Evolutionary conservation across 768 basidiomycete genomes (phyloP), one percentile per base, ranked within the genome.

Genomic region (Infundibulicybe gibba): DNA sequence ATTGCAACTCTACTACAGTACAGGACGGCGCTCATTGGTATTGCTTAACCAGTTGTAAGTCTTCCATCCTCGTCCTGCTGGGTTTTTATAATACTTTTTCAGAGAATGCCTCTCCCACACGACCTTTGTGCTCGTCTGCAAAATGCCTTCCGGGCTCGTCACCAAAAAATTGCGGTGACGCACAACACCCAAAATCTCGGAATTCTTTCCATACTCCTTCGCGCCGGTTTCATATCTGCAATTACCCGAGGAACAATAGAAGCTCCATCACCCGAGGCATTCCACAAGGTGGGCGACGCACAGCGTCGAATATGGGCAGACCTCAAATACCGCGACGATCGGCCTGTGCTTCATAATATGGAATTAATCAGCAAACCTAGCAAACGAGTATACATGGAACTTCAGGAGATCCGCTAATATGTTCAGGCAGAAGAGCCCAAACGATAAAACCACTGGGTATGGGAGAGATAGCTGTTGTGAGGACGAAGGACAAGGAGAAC

Each of bases 281-380:
- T 94, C 62, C 57, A 70, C 47, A 52, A 59, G 2, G 83, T 76
- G 10, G 69, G 74, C 50, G 80, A 85, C 25, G 75, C 83, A 1
- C 76, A 92, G 47, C 77, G 77, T 30, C 81, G 93, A 32, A 89
- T 98, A 66, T 97, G 95, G 93, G 90, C 90, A 2, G 82, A 85
- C 43, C 81, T 97, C 54, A 99, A 99, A 69, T 94, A 95, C 70
- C 80, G 95, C 42, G 83, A 91, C 55, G 90, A 97, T 63, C 73
- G 80, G 25, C 90, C 94, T 5, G 91, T 97, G 16, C 72, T 99
- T 50, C 72, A 69, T 44, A 59, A 75, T 54, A 93, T 97, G 85
- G 69, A 79, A 41, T 79, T 95, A 63, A 75, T 98, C 54, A 89
- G 86, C 66, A 85, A 77, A 63, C 93, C 94, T 2, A 89, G 85